Conservation (phyloP, 768 basidiomycete species). For the Calocera cornea region DNA sequence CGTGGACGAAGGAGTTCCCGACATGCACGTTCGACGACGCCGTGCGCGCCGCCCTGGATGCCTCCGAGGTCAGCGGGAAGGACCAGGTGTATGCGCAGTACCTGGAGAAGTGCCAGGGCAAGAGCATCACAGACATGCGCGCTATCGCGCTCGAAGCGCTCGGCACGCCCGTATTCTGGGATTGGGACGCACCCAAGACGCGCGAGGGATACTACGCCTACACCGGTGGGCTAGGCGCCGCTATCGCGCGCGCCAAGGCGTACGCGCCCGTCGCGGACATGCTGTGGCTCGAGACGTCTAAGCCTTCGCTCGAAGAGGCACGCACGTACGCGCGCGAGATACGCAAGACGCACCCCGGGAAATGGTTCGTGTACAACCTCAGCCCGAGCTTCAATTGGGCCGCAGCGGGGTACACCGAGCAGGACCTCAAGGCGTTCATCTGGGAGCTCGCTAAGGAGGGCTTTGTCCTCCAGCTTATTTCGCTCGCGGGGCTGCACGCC, state of each 20-base stretch:
- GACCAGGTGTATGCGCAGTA: constrained; percentile 45
- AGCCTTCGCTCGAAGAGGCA: constrained; percentile 71
- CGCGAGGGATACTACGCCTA: constrained; percentile 87
- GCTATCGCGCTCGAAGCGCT: constrained; percentile 60
- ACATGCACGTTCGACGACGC: constrained; percentile 75
- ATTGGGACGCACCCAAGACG: constrained; percentile 83
- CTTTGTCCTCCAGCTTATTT: constrained; percentile 82
- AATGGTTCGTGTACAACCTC: constrained; percentile 87
- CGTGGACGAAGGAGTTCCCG: constrained; percentile 56
- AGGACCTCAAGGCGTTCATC: constrained; percentile 67
- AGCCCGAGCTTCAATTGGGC: constrained; percentile 92
- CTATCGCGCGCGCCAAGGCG: constrained; percentile 62
- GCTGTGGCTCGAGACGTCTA: constrained; percentile 86
- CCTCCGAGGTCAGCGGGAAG: constrained; percentile 40
- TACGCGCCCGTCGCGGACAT: constrained; percentile 82
- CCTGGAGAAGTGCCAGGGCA: constrained; percentile 41
- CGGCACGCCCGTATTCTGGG: constrained; percentile 64
- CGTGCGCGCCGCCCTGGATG: constrained; percentile 43
- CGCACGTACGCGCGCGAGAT: constrained; percentile 64
- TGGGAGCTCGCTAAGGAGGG: constrained; percentile 88
- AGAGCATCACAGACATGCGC: constrained; percentile 60
- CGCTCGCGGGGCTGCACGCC: constrained; percentile 79
- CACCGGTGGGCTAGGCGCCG: constrained; percentile 56
- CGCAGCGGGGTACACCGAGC: constrained; percentile 60
- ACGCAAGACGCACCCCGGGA: constrained; percentile 54